phyloP scores from a whole-genome alignment of 805 yeast species.

The Ogataea salicorniae region DNA sequence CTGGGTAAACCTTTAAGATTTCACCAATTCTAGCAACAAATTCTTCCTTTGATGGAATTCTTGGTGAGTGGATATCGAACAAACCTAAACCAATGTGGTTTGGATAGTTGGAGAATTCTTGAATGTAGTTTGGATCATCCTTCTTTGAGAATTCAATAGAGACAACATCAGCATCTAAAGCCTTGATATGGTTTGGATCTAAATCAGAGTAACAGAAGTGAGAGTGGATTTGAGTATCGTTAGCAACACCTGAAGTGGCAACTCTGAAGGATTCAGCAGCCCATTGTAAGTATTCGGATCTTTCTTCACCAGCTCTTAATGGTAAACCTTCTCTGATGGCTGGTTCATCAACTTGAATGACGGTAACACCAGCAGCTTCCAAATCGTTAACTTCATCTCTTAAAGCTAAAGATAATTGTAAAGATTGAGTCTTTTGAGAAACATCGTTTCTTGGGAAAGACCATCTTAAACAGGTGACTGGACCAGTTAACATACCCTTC shows the following conservation, averaged over 20 bases:
- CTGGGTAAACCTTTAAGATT: conserved; percentile 95
- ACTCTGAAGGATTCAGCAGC: conserved; percentile 99
- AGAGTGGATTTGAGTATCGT: conserved; percentile 97
- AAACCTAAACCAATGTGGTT: conserved; percentile 99
- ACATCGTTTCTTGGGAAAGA: conserved; percentile 99
- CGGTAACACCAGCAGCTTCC: conserved; percentile 96
- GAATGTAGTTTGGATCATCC: conserved; percentile 97
- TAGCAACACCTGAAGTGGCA: conserved; percentile 95
- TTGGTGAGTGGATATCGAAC: conserved; percentile 99
- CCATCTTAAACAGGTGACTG: conserved; percentile 99
- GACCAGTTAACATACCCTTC: conserved; percentile 99
- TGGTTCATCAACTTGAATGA: conserved; percentile 99
- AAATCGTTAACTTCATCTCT: conserved; percentile 98
- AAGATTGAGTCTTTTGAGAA: conserved; percentile 86
- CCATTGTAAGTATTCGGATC: conserved; percentile 95
- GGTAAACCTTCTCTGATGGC: conserved; percentile 99
- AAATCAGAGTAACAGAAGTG: conserved; percentile 99
- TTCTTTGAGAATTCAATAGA: conserved; percentile 99
- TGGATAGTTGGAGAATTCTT: conserved; percentile 97
- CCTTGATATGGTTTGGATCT: conserved; percentile 99
- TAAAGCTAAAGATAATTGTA: conserved; percentile 94
- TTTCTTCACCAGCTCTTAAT: conserved; percentile 94
- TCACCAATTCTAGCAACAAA: conserved; percentile 89
- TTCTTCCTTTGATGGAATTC: conserved; percentile 97
- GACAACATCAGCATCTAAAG: conserved; percentile 98